A percentile compares a stretch with the other conserved stretches of the same genome.
phyloP scores from a whole-genome alignment of 2,329 filamentous ascomycete species.

The Alternaria viburni region DNA sequence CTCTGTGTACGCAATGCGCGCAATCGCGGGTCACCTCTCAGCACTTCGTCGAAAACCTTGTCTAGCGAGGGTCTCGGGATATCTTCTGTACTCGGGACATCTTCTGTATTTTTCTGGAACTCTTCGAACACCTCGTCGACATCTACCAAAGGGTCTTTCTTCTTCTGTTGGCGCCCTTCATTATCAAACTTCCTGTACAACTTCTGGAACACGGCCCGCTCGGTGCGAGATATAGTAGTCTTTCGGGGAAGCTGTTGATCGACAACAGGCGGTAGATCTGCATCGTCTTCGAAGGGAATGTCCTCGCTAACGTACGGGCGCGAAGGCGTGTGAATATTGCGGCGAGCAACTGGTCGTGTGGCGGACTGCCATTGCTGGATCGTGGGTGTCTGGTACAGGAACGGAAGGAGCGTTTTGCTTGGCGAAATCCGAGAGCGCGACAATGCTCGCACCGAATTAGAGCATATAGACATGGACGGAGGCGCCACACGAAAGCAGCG shows the following conservation, averaged over 20 bases:
- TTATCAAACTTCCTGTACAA: slow-evolving; percentile 39
- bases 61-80: slow-evolving; percentile 26
- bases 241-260: slow-evolving; percentile 27
- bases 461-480: slow-evolving; percentile 41
- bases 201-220: slow-evolving; percentile 46
- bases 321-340: slow-evolving; percentile 28
- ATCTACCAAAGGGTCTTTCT: slow-evolving; percentile 21
- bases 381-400: slow-evolving; percentile 75
- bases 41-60: slow-evolving; percentile 38
- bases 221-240: slow-evolving; percentile 45
- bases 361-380: slow-evolving; percentile 52
- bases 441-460: slow-evolving; percentile 38
- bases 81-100: slow-evolving; percentile 17
- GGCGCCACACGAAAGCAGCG: not conserved
- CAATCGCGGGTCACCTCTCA: slow-evolving; percentile 20
- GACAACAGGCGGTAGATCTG: slow-evolving; percentile 20
- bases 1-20: slow-evolving; percentile 3
- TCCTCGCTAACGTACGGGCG: slow-evolving; percentile 17
- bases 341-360: slow-evolving; percentile 25
- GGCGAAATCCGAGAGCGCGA: slow-evolving; percentile 40
- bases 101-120: not conserved
- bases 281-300: slow-evolving; percentile 21
- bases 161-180: slow-evolving; percentile 23
- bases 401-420: slow-evolving; percentile 62
- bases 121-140: slow-evolving; percentile 36